These are phyloP conservation scores for Annulohypoxylon maeteangense DNA, from an alignment of 495 filamentous ascomycete genomes.

Conservation along the genomic window DNA sequence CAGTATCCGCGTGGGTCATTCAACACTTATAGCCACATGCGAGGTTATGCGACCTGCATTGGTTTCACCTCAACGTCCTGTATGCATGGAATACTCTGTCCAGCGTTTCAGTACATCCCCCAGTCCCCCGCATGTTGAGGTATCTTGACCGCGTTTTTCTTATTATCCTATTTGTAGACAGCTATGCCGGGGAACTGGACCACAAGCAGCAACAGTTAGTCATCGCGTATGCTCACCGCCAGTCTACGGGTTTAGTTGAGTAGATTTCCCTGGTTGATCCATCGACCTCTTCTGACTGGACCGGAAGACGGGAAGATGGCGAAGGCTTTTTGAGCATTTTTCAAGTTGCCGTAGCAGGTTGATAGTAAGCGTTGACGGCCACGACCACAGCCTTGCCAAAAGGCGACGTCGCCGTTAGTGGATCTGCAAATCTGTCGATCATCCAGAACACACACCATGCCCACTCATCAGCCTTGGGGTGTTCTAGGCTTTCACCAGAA, in stretches of 20 bases:
- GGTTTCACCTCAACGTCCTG: slow-evolving; percentile 35
- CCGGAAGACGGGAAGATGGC: slow-evolving; percentile 16
- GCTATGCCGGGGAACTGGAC: slow-evolving; percentile 37
- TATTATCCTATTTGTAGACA: slow-evolving; percentile 28
- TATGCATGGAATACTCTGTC: slow-evolving; percentile 29
- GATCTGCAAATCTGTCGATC: slow-evolving; percentile 46
- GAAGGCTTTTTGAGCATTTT: slow-evolving; percentile 24
- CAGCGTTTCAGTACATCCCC: slow-evolving; percentile 27
- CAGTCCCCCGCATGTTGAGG: slow-evolving; percentile 35
- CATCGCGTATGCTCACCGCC: slow-evolving; percentile 41
- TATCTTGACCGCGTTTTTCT: slow-evolving; percentile 38
- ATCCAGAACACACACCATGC: slow-evolving; percentile 37
- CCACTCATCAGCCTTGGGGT: slow-evolving; percentile 39
- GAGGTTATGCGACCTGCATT: slow-evolving; percentile 37
- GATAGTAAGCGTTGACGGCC: slow-evolving; percentile 7
- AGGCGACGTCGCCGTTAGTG: slow-evolving; percentile 37
- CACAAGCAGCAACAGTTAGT: slow-evolving; percentile 23
- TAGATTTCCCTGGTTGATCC: slow-evolving; percentile 27
- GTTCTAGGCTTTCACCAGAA: slow-evolving; percentile 38
- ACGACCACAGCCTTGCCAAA: slow-evolving; percentile 41
- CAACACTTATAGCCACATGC: slow-evolving; percentile 31
- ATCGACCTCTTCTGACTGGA: slow-evolving; percentile 15
- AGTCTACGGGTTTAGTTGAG: slow-evolving; percentile 35
- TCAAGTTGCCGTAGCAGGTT: slow-evolving; percentile 5
- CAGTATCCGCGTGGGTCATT: slow-evolving; percentile 37